Base-by-base conservation (phyloP, 331 rosid species). In the Quercus phellos region DNA sequence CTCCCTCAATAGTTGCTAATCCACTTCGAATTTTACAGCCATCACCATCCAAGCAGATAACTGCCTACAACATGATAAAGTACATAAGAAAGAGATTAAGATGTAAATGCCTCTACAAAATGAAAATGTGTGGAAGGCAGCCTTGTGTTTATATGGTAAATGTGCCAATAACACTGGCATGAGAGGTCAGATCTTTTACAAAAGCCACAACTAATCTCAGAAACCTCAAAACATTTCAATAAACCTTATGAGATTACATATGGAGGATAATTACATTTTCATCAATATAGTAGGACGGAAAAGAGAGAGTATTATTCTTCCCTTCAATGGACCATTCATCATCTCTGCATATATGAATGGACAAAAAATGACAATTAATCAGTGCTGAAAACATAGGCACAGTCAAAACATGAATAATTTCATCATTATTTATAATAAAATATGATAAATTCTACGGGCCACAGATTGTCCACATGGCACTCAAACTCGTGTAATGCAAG, bases 211-310 rank as follows among this genome's bases (percentile, higher is more conserved):
- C 69, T 67, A 58, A 72, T 82, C 73, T 69, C 51, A 85, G 64
- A 55, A 32, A 79, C 71, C 75, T 55, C 54, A 30, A 74, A 29
- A 71, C 35, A 60, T 26, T 71, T 61, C 79, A 26, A 54, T 74
- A 79, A 79, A 72, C 78, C 53, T 66, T 64, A 77, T 55, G 64
- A 30, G 21, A 63, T 72, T 74, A 74, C 13, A 70, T 51, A 54
- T 6, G 63, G 77, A 77, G 77, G 88, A 82, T 64, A 86, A 83
- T 90, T 91, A 92, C 98, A 91, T 91, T 91, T 90, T 95, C 98
- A 81, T 95, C 98, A 84, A 95, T 92, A 80, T 95, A 92, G 91
- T 95, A 95, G 19, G 99, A 95, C 4, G 98, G 99, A 83, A 94
- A 92, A 51, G 97, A 87, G 60, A 92, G 88, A 3, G 90, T 90